Base-by-base conservation (phyloP, 2,329 filamentous ascomycete species). In the Colletotrichum ledebouriae region DNA sequence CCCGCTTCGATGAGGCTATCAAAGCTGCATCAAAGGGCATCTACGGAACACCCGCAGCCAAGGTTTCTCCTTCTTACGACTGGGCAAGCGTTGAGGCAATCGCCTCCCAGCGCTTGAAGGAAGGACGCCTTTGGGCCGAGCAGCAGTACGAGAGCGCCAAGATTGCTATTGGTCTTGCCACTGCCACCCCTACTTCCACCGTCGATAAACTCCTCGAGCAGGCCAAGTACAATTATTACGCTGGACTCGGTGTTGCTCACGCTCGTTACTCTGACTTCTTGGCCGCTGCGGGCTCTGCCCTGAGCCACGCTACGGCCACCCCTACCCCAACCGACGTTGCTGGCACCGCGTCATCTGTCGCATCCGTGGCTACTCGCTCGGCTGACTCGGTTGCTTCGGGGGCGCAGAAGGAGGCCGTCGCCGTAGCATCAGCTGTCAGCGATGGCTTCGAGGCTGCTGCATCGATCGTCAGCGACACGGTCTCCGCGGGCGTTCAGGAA, bases 251-350 rank as follows among this genome's bases (percentile, higher is more conserved):
- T 33, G 78, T 93, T 50, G 93, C 94, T 1, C 91, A 97, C 74
- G 92, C 90, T 49, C 88, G 90, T 42, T 96, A 96, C 77, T 89
- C 90, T 5, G 90, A 90, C 57, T 95, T 96, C 74, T 72, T 96
- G 2, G 84, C 85, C 12, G 89, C 90, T 4, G 93, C 92, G 7
- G 93, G 91, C 10, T 89, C 86, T 41, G 92, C 90, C 20, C 82
- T 93, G 46, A 90, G 88, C 63, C 84, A 83, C 2, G 69, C 85
- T 44, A 87, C 85, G 1, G 88, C 88, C 6, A 87, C 88, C 11
- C 87, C 89, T 15, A 90, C 87, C 0, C 85, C 88, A 2, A 88
- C 84, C 1, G 80, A 89, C 57, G 74, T 86, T n/a, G 80, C 78
- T 2, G 85, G 81, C 25, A 82, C 83, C 15, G 81, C 82, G 0